Evolutionary conservation across 2,329 filamentous ascomycete genomes (phyloP), one percentile per base, ranked within the genome.

Genomic region (Camillea tinctor): DNA sequence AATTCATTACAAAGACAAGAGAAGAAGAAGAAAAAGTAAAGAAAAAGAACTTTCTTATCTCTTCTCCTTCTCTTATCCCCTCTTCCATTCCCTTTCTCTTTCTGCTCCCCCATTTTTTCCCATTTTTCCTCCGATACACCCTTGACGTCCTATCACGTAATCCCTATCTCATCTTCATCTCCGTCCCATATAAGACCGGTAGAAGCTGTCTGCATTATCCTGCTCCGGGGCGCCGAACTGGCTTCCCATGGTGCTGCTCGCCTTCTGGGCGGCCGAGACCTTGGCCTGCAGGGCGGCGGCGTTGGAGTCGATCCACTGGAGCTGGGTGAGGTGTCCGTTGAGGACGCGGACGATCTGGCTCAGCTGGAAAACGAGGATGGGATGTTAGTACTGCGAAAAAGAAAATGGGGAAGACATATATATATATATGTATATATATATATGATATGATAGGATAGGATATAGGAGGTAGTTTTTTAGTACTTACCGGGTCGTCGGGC

Each of bases 261-360:
- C 86, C 77, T 93, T 93, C 73, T 97, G 93, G 22, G 93, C 91
- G 26, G 88, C 86, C 5, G 81, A 78, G 55, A 98, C 91, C 82
- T 96, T 96, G 61, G 88, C 83, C 74, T 96, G 91, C 56, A 98
- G 81, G 30, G 88, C 84, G 17, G 88, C 85, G 40, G 94, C 91
- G 65, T 94, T 93, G 65, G 88, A 86, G 72, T 98, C 94, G 74
- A 99, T 98, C 79, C 90, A 91, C 76, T 97, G 94, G 62, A 99
- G 83, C 76, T 97, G 93, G 40, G 88, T 88, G 44, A 99, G 86
- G 75, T 99, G 95, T 22, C 89, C 88, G 75, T 99, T 99, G 68
- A 99, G 88, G 54, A 98, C 93, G 64, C 92, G 89, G 56, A 98
- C 94, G 71, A 99, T 96, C 77, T 97, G 93, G 68, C 92, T 94